These are phyloP conservation scores for Quercus berberidifolia DNA, from an alignment of 306 rosid species.

Conservation along the genomic window DNA sequence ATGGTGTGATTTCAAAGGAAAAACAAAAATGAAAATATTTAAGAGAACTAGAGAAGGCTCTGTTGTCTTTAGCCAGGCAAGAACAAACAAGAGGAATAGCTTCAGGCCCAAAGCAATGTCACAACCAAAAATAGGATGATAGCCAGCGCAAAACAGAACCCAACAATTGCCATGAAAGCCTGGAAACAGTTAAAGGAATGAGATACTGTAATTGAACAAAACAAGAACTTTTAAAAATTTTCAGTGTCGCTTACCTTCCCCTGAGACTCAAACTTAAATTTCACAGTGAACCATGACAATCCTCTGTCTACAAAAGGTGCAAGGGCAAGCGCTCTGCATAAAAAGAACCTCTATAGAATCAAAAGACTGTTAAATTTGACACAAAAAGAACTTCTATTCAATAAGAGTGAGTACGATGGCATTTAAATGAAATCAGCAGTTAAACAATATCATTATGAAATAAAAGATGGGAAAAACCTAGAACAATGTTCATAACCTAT, in stretches of 20 bases:
- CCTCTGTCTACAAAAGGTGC: conserved; percentile 82
- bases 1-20: no score
- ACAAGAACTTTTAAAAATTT: background rate
- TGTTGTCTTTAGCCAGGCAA: background rate
- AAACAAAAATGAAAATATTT: no score
- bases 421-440: background rate
- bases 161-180: conserved; percentile 74
- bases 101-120: conserved; percentile 75
- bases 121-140: conserved; percentile 55
- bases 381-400: background rate
- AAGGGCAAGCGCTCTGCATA: conserved; percentile 79
- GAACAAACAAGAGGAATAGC: background rate
- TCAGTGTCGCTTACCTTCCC: conserved; percentile 44
- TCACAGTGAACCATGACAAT: conserved; percentile 73
- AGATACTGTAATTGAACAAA: conserved; percentile 5
- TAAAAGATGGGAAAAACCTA: background rate
- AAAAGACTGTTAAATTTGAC: background rate
- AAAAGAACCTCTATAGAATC: conserved; percentile 11
- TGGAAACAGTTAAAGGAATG: conserved; percentile 27
- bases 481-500: background rate
- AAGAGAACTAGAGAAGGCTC: no score
- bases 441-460: background rate
- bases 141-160: conserved; percentile 68
- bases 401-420: background rate
- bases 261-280: conserved; percentile 72